Evolutionary conservation across 768 basidiomycete species (phyloP).

Genomic region (Gloeostereum incarnatum): DNA sequence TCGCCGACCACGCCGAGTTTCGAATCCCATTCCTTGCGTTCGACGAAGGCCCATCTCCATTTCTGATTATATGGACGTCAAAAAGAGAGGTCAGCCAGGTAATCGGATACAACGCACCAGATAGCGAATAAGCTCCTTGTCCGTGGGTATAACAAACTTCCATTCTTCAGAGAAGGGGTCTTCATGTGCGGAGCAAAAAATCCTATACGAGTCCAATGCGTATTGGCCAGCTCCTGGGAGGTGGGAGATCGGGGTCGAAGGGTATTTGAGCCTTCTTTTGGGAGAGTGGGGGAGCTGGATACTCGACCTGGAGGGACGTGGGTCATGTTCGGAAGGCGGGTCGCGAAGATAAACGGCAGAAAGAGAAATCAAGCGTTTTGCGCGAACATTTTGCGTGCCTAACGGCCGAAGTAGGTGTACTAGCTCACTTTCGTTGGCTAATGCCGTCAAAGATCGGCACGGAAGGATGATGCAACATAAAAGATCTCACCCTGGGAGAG

Average conservation of each 20-base stretch:
- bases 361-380: conserved; percentile 43
- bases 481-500: conserved; percentile 41
- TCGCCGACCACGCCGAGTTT: conserved; percentile 28
- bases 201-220: conserved; percentile 69
- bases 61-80: conserved; percentile 25
- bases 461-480: background rate
- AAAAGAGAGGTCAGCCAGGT: background rate
- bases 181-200: conserved; percentile 41
- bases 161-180: conserved; percentile 37
- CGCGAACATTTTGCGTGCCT: conserved; percentile 50
- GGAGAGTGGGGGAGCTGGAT: background rate
- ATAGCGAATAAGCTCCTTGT: conserved; percentile 64
- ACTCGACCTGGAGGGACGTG: conserved; percentile 19
- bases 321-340: conserved; percentile 24
- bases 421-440: conserved; percentile 37
- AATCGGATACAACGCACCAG: conserved; percentile 36
- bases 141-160: conserved; percentile 51
- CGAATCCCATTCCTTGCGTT: conserved; percentile 42
- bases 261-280: conserved; percentile 23
- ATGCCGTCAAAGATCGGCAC: too few relatives aligned
- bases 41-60: conserved; percentile 65
- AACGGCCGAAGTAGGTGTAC: conserved; percentile 37
- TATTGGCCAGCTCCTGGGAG: conserved; percentile 62
- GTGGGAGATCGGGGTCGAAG: conserved; percentile 41
- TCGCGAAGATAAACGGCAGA: conserved; percentile 42